Evolutionary conservation across 2,329 filamentous ascomycete genomes (phyloP).

Genomic region (Colletotrichum limetticola): DNA sequence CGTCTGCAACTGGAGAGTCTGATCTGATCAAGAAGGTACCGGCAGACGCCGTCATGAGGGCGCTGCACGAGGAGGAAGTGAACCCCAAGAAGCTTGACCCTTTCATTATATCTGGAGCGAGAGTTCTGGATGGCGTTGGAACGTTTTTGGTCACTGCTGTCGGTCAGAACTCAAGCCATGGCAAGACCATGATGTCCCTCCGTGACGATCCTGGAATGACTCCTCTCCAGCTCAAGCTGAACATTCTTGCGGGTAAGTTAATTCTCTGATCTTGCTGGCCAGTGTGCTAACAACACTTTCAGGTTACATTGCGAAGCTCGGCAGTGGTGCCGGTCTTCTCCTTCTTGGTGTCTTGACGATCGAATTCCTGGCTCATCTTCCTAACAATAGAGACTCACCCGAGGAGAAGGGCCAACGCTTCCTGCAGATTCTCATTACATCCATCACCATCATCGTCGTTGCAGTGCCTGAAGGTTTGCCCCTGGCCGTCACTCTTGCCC

Average conservation of each 20-base stretch:
- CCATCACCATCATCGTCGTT: conserved; percentile 68
- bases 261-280: too few species aligned
- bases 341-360: conserved; percentile 36
- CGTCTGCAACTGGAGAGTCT: conserved; percentile 79
- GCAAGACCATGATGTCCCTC: conserved; percentile 38
- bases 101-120: conserved; percentile 85
- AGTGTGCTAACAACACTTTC: not conserved
- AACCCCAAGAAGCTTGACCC: conserved; percentile 71
- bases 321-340: conserved; percentile 36
- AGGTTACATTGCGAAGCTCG: conserved; percentile 39
- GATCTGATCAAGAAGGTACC: conserved; percentile 75
- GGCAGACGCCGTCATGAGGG: conserved; percentile 67
- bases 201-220: conserved; percentile 37
- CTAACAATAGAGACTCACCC: conserved; percentile 39
- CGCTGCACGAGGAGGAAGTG: conserved; percentile 60
- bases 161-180: conserved; percentile 36
- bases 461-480: conserved; percentile 70
- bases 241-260: conserved; percentile 36
- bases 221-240: conserved; percentile 38
- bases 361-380: conserved; percentile 50
- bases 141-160: conserved; percentile 38
- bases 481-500: conserved; percentile 69
- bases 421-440: conserved; percentile 50
- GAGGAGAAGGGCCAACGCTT: conserved; percentile 64
- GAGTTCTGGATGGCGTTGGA: conserved; percentile 63